Percentiles rank a stretch among this genome's conserved stretches.
These are phyloP conservation scores for Colletotrichum sidae DNA, from an alignment of 2,329 filamentous ascomycete species.

Conservation along the genomic window DNA sequence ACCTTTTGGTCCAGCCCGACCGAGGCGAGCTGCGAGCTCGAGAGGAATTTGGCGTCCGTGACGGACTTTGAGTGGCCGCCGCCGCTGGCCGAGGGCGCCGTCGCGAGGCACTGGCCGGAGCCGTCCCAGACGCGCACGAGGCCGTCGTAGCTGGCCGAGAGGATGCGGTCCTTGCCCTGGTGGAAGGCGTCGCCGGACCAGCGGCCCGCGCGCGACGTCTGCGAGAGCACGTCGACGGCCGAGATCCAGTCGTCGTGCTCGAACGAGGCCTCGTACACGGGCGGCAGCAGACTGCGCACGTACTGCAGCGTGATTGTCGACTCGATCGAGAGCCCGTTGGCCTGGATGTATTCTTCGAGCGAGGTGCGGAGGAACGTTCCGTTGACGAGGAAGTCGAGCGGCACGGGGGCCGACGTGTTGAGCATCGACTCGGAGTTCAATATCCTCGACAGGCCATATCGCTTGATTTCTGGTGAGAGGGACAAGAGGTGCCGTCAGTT, in stretches of 20 bases:
- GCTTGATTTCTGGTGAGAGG: conserved; percentile 66
- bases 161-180: conserved; percentile 75
- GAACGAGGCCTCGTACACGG: conserved; percentile 89
- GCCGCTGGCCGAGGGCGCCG: conserved; percentile 72
- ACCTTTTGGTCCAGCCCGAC: conserved; percentile 87
- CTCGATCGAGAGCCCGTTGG: conserved; percentile 90
- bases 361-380: conserved; percentile 91
- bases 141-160: conserved; percentile 96
- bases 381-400: conserved; percentile 96
- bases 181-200: conserved; percentile 64
- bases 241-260: conserved; percentile 99
- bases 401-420: conserved; percentile 72
- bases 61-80: conserved; percentile 82
- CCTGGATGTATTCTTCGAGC: conserved; percentile 88
- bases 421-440: conserved; percentile 80
- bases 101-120: conserved; percentile 85
- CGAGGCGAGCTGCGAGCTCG: conserved; percentile 82
- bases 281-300: conserved; percentile 89
- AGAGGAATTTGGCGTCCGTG: conserved; percentile 87
- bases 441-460: conserved; percentile 77
- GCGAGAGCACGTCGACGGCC: conserved; percentile 83
- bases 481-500: not conserved
- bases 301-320: conserved; percentile 91
- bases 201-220: conserved; percentile 68
- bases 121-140: conserved; percentile 89